Evolutionary conservation across 768 basidiomycete genomes (phyloP).

Genomic region (Russula sp.): DNA sequence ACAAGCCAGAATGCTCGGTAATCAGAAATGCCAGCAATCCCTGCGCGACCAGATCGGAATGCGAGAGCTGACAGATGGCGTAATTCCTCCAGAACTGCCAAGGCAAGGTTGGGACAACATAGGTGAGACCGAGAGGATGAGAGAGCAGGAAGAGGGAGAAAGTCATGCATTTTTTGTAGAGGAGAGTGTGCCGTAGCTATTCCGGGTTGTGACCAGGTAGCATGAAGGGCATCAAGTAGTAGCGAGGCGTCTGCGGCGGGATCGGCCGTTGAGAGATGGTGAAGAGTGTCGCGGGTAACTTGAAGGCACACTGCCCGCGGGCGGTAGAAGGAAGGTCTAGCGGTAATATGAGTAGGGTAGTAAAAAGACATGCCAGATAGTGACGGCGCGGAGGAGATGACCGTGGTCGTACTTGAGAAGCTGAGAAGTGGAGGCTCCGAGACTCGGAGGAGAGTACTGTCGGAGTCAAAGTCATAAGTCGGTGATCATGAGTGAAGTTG

Average conservation of each 20-base stretch:
- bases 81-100: background rate
- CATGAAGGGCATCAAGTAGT: background rate
- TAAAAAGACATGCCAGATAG: background rate
- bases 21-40: background rate
- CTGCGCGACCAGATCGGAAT: background rate
- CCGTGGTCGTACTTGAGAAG: background rate
- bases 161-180: background rate
- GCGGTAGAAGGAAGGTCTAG: background rate
- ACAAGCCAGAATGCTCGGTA: slow-evolving; percentile 52
- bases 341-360: background rate
- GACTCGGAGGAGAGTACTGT: background rate
- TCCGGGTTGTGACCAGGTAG: background rate
- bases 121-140: slow-evolving; percentile 5
- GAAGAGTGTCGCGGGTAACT: background rate
- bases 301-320: background rate
- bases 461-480: too few species aligned
- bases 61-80: background rate
- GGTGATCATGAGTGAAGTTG: too few species aligned
- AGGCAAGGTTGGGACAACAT: background rate
- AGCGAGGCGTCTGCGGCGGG: background rate
- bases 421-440: background rate
- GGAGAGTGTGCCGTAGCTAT: background rate
- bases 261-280: background rate
- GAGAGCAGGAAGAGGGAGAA: slow-evolving; percentile 17
- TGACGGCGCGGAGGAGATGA: background rate